Evolutionary conservation across 176 grass and related monocot genomes (phyloP), one percentile per base, ranked within the genome.

Genomic region (Aegilops sharonensis): DNA sequence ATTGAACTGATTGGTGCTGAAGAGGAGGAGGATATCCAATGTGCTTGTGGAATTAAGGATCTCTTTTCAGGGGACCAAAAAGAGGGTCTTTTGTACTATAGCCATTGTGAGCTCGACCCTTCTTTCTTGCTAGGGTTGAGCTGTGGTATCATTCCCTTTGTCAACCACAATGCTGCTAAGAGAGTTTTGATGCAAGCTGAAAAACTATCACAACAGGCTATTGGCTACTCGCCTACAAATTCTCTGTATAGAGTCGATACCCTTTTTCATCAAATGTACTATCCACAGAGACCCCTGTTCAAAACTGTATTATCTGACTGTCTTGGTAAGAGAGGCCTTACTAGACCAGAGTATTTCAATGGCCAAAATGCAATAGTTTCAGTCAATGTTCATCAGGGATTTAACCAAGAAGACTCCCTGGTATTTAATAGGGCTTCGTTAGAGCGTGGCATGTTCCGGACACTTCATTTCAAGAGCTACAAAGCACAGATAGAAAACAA

Each of bases 391-490:
- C 93, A 98, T 89, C 89, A 95, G 70, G 95, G 93, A 65, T 98
- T 90, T 87, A 98, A 95, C 63, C 93, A 98, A 86, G 95, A 98
- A 88, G 91, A 98, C 85, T 95, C 95, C 30, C 83, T 98, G 31
- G 93, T 98, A 40, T 77, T 98, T 87, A 98, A 98, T 86, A 95
- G 83, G 80, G 61, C 95, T 69, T 98, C 95, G 68, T 62, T 98
- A 78, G 95, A 97, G 64, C 88, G 95, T 66, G 92, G 95, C 59
- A 87, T 97, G 95, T 97, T 94, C 43, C 75, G 90, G 12, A 94
- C 90, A 9, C 74, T 90, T 36, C 95, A 98, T 75, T 88, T 95
- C 56, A 94, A 86, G 80, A 95, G 75, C 79, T 95, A 98, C 78
- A 98, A 91, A 93, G 82, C 91, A 71, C 89, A 93, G 50, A 27